phyloP scores from a whole-genome alignment of 2,329 filamentous ascomycete genomes.

The Xylariaceae sp. region DNA sequence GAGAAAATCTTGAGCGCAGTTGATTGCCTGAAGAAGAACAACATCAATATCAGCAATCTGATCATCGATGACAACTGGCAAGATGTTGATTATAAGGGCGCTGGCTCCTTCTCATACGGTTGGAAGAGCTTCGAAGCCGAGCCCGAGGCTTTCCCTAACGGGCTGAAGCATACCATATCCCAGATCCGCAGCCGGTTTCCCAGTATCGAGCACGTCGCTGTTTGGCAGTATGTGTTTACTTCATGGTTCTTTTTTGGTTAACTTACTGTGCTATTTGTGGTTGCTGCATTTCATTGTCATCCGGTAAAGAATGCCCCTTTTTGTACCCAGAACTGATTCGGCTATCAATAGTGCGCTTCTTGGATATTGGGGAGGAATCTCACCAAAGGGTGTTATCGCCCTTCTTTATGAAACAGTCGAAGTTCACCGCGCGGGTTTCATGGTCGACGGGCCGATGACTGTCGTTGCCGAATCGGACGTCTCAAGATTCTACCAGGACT shows the following conservation, averaged over 20 bases:
- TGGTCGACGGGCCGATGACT: conserved; percentile 60
- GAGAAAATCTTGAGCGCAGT: conserved; percentile 73
- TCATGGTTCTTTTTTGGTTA: background rate
- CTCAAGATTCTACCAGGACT: conserved; percentile 76
- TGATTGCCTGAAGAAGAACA: conserved; percentile 61
- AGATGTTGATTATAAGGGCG: conserved; percentile 53
- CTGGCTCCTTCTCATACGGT: conserved; percentile 52
- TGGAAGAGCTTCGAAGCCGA: conserved; percentile 89
- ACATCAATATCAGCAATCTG: conserved; percentile 74
- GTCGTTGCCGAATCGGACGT: conserved; percentile 72
- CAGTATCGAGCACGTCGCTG: conserved; percentile 75
- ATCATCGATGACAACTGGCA: conserved; percentile 99
- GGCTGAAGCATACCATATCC: conserved; percentile 65
- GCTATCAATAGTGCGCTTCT: conserved; percentile 51
- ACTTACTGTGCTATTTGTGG: background rate
- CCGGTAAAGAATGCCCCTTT: background rate
- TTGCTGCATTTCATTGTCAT: background rate
- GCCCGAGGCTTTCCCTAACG: conserved; percentile 68
- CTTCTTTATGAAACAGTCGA: conserved; percentile 70
- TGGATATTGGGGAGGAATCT: conserved; percentile 87
- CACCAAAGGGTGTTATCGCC: conserved; percentile 67
- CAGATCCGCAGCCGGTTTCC: conserved; percentile 65
- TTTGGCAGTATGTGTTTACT: conserved; percentile 63
- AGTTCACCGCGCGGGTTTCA: conserved; percentile 47
- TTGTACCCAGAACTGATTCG: background rate